Conservation (phyloP, 176 grass and related monocot species). For the Aegilops sharonensis region DNA sequence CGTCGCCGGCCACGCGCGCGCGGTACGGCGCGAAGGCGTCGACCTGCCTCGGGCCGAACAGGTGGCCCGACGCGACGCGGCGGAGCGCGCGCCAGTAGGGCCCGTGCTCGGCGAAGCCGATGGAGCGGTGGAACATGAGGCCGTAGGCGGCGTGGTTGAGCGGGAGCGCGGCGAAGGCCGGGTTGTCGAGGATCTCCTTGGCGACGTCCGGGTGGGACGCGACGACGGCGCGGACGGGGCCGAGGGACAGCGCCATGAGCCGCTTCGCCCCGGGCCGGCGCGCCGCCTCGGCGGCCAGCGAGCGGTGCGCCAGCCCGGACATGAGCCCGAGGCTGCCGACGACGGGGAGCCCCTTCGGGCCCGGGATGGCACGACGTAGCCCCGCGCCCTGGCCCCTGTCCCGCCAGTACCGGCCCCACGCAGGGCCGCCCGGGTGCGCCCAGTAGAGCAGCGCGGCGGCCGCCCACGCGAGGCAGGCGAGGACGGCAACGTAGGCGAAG, state of each 20-base stretch:
- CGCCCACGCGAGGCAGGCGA: constrained; percentile 50
- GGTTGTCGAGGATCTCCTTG: constrained; percentile 78
- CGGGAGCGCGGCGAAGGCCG: constrained; percentile 62
- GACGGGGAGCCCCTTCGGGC: constrained; percentile 64
- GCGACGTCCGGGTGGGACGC: constrained; percentile 75
- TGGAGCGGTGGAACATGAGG: constrained; percentile 92
- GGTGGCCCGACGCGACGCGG: constrained; percentile 52
- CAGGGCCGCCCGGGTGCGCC: constrained; percentile 70
- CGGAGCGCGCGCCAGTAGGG: constrained; percentile 68
- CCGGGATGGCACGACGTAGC: constrained; percentile 31
- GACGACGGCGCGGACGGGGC: constrained; percentile 66
- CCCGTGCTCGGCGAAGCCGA: constrained; percentile 86
- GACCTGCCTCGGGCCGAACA: constrained; percentile 72
- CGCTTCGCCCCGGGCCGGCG: constrained; percentile 49
- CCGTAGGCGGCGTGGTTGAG: constrained; percentile 76
- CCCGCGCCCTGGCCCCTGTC: neutral
- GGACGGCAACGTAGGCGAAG: constrained; percentile 43
- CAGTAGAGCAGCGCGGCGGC: constrained; percentile 54
- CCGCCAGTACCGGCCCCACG: constrained; percentile 75
- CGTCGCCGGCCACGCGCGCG: constrained; percentile 34
- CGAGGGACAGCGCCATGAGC: constrained; percentile 84
- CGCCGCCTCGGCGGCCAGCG: constrained; percentile 43
- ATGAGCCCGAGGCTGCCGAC: constrained; percentile 84
- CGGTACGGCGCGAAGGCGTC: constrained; percentile 65
- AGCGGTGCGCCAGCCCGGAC: constrained; percentile 69